A percentile compares a stretch with the other conserved stretches of the same genome.
Evolutionary conservation across 1,284 basidiomycete genomes (phyloP).

Genomic region (Schizopora paradoxa): DNA sequence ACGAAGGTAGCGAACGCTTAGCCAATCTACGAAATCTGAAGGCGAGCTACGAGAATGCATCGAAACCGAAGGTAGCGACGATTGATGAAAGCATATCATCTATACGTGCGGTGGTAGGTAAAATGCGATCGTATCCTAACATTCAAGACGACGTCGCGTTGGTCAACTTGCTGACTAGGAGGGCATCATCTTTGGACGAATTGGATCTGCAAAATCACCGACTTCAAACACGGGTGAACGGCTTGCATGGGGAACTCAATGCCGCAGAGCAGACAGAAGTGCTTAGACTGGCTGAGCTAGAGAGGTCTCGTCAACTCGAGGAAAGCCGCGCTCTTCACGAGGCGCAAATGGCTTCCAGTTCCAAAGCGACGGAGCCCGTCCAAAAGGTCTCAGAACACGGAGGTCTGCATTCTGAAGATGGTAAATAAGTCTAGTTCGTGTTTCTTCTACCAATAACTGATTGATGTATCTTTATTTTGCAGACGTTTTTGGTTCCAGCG

Average conservation of each 20-base stretch:
- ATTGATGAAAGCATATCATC: constrained; percentile 1
- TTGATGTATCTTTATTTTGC: too few relatives aligned
- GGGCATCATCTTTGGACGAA: constrained; percentile 10
- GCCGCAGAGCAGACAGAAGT: constrained; percentile 12
- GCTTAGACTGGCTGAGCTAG: constrained; percentile 32
- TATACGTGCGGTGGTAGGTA: constrained; percentile 4
- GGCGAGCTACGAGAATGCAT: not conserved
- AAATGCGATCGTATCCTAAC: constrained; percentile 12
- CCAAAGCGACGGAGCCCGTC: constrained; percentile 18
- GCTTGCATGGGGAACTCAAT: constrained; percentile 1
- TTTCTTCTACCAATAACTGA: not conserved
- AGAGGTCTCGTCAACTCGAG: constrained; percentile 18
- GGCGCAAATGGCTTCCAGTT: too few relatives aligned
- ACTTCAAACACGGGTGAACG: constrained; percentile 2
- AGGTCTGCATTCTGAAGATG: not conserved
- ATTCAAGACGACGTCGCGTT: constrained; percentile 12
- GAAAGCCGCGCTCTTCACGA: too few relatives aligned
- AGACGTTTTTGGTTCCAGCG: constrained; percentile 14
- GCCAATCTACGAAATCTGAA: constrained; percentile 1
- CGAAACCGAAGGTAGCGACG: too few relatives aligned
- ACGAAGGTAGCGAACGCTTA: not conserved
- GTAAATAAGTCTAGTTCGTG: not conserved
- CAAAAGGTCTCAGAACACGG: constrained; percentile 17
- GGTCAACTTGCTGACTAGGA: constrained; percentile 1
- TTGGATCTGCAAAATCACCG: constrained; percentile 4